Conservation (phyloP, 768 basidiomycete genomes). For the Strobilomyces echinocephalus region DNA sequence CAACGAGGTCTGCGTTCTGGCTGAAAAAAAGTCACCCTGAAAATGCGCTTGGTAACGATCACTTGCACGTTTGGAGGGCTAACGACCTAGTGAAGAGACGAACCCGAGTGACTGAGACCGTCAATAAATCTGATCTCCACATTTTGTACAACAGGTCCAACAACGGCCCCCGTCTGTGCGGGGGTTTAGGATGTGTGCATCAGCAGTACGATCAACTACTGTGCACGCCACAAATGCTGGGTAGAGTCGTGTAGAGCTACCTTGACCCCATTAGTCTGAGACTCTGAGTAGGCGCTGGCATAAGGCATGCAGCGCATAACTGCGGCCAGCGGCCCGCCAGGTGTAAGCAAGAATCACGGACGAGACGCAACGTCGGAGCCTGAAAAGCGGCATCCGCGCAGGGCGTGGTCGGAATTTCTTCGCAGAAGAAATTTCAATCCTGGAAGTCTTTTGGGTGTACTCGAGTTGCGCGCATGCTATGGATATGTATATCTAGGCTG, state of each 20-base stretch:
- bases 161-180: neutral
- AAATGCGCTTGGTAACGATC: neutral
- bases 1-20: neutral
- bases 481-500: conserved; percentile 8
- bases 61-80: conserved; percentile 3
- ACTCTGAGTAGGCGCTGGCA: too few relatives aligned
- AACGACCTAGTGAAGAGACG: conserved; percentile 1
- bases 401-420: too few relatives aligned
- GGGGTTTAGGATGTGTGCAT: conserved; percentile 6
- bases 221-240: too few relatives aligned
- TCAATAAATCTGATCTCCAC: conserved; percentile 2
- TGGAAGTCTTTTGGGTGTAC: conserved; percentile 4
- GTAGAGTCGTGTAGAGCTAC: too few relatives aligned
- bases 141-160: conserved; percentile 3
- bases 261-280: too few relatives aligned
- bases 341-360: conserved; percentile 9
- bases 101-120: too few relatives aligned
- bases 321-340: neutral
- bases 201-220: conserved; percentile 2
- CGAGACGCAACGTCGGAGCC: too few relatives aligned
- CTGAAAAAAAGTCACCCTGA: neutral
- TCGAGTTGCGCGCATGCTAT: conserved; percentile 2
- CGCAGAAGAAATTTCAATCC: too few relatives aligned
- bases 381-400: too few relatives aligned
- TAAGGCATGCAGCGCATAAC: too few relatives aligned